These are phyloP conservation scores for Aspergillus ostianus DNA, from an alignment of 495 filamentous ascomycete genomes.

Conservation along the genomic window DNA sequence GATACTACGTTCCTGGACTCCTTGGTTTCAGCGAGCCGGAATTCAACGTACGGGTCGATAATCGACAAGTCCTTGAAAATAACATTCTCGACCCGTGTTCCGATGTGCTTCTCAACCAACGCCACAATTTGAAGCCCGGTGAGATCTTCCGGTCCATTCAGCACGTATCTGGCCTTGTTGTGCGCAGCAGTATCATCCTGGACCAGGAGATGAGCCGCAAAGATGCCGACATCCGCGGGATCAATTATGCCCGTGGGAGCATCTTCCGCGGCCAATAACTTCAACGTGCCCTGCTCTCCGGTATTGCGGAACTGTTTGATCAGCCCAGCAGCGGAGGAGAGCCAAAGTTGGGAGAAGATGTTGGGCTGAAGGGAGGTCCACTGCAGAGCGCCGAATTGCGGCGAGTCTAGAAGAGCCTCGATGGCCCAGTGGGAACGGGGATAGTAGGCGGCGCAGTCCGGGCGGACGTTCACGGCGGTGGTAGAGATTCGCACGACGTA, in stretches of 20 bases:
- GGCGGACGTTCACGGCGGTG: constrained; percentile 39
- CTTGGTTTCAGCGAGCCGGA: constrained; percentile 10
- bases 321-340: constrained; percentile 27
- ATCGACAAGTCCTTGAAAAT: constrained; percentile 36
- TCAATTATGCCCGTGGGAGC: constrained; percentile 40
- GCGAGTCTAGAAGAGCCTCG: constrained; percentile 37
- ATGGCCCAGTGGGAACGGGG: constrained; percentile 49
- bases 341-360: constrained; percentile 25
- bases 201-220: constrained; percentile 40
- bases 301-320: constrained; percentile 38
- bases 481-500: constrained; percentile 52
- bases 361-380: constrained; percentile 51
- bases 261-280: constrained; percentile 27
- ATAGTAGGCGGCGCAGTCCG: constrained; percentile 40
- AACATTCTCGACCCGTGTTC: constrained; percentile 33
- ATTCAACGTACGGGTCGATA: constrained; percentile 25
- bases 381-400: constrained; percentile 35
- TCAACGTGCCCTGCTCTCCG: constrained; percentile 33
- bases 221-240: constrained; percentile 35
- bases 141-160: constrained; percentile 45
- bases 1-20: constrained; percentile 26
- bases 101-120: constrained; percentile 42
- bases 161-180: constrained; percentile 39
- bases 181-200: constrained; percentile 31
- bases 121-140: constrained; percentile 37